Percentiles rank a stretch among this genome's conserved stretches.
Evolutionary conservation across 345 rosid species (phyloP).

Genomic region (Arabis alpina): DNA sequence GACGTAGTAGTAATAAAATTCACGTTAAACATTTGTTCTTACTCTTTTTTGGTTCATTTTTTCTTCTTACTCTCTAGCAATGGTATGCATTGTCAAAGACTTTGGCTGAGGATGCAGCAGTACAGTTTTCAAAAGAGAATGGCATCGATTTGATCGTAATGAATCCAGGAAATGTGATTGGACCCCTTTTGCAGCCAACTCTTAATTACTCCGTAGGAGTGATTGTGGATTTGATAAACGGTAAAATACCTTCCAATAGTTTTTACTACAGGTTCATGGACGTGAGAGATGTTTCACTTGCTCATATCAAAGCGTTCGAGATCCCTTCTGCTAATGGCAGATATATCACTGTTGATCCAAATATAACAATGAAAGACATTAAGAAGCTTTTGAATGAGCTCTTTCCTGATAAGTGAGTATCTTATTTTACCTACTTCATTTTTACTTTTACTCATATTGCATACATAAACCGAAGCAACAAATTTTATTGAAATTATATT

Average conservation of each 20-base stretch:
- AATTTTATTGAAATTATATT: neutral
- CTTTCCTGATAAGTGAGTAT: conserved; percentile 9
- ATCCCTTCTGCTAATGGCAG: conserved; percentile 18
- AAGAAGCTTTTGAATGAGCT: neutral
- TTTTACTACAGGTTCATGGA: conserved; percentile 14
- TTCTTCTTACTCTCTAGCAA: conserved; percentile 18
- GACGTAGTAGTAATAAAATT: neutral
- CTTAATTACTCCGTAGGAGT: conserved; percentile 26
- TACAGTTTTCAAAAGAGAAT: conserved; percentile 45
- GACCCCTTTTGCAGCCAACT: conserved; percentile 47
- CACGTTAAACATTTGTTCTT: neutral
- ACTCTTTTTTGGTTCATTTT: neutral
- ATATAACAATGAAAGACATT: neutral
- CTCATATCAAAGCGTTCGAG: conserved; percentile 31
- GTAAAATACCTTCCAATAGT: conserved; percentile 18
- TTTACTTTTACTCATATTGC: neutral
- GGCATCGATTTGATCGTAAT: conserved; percentile 45
- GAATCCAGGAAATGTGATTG: conserved; percentile 47
- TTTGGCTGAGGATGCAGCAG: conserved; percentile 53
- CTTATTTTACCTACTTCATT: neutral
- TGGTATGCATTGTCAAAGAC: conserved; percentile 51
- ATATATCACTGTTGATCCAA: conserved; percentile 1
- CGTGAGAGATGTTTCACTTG: conserved; percentile 31
- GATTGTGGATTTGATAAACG: conserved; percentile 35
- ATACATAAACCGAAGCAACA: neutral